Base-by-base conservation (phyloP, 2,329 filamentous ascomycete species). In the Trichoderma sp. region DNA sequence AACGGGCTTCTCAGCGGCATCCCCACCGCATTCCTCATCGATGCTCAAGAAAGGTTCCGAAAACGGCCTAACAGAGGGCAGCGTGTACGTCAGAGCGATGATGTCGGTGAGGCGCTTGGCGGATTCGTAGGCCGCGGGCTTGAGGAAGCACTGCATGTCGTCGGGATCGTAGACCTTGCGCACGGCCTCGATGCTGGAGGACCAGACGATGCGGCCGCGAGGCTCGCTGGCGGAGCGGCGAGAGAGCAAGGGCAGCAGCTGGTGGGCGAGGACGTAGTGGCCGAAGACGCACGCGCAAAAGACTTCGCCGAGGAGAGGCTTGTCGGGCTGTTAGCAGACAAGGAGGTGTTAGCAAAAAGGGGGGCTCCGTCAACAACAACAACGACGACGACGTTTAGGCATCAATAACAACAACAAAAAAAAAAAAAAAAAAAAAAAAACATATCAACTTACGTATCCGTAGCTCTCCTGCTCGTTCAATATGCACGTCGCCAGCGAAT, bases 251-350 rank as follows among this genome's bases (percentile, higher is more conserved):
- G 92, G 90, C 72, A 91, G 85, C 12, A 98, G 84, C 75, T 90
- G 88, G 77, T 97, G 94, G 17, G 88, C 87, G 27, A 99, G 87
- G 74, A 97, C 81, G 77, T 99, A 98, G 80, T 99, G 95, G 0
- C 95, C 95, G 76, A 99, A 98, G 34, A 97, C 86, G 76, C 98
- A 98, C 59, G 94, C 90, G 76, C 90, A 91, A 77, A 98, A 99
- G 19, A 97, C 88, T 72, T 92, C 85, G 3, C 93, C 94, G 0
- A 99, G 81, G 5, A 82, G 80, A 0, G 90, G 89, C 70, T 78
- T 76, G 3, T 78, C 75, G 15, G 85, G 80, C 75, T 93, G 84
- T 52, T n/a, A n/a, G n/a, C n/a, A n/a, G n/a, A n/a, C n/a, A n/a
- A n/a, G n/a, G n/a, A n/a, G n/a, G n/a, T n/a, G n/a, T n/a, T n/a